These are phyloP conservation scores for Yamadazyma takamatsuzukensis DNA, from an alignment of 805 yeast genomes.

Conservation along the genomic window DNA sequence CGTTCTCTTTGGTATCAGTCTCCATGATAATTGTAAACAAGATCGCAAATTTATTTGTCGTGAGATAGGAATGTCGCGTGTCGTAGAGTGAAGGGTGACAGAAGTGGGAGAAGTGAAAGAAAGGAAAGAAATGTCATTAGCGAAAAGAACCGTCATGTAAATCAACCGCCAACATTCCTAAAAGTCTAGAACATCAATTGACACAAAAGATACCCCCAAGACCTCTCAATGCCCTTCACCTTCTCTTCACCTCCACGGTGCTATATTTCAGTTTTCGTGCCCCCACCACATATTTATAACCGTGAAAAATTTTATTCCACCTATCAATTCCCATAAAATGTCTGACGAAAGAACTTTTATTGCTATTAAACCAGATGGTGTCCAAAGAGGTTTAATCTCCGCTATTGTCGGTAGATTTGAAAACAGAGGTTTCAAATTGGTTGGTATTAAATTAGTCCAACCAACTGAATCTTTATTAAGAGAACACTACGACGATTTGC, in stretches of 20 bases:
- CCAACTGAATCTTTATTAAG: conserved; percentile 87
- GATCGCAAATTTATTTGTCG: too few relatives aligned
- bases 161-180: too few relatives aligned
- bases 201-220: too few relatives aligned
- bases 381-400: conserved; percentile 96
- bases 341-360: conserved; percentile 85
- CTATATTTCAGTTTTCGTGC: conserved; percentile 2
- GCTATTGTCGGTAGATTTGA: conserved; percentile 91
- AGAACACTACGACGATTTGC: conserved; percentile 94
- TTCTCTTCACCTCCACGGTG: background rate
- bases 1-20: too few relatives aligned
- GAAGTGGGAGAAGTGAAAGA: too few relatives aligned
- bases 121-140: too few relatives aligned
- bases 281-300: background rate
- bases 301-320: conserved; percentile 7
- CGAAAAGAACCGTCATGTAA: too few relatives aligned
- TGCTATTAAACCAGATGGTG: conserved; percentile 99
- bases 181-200: too few relatives aligned
- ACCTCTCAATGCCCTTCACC: too few relatives aligned
- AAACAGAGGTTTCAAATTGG: conserved; percentile 96
- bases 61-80: too few relatives aligned
- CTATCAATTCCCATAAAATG: conserved; percentile 33
- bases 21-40: too few relatives aligned
- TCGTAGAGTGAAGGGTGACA: too few relatives aligned
- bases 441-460: conserved; percentile 85